Evolutionary conservation across 2,329 filamentous ascomycete species (phyloP), one percentile per base, ranked within the genome.

Genomic region (Neonectria magnoliae): DNA sequence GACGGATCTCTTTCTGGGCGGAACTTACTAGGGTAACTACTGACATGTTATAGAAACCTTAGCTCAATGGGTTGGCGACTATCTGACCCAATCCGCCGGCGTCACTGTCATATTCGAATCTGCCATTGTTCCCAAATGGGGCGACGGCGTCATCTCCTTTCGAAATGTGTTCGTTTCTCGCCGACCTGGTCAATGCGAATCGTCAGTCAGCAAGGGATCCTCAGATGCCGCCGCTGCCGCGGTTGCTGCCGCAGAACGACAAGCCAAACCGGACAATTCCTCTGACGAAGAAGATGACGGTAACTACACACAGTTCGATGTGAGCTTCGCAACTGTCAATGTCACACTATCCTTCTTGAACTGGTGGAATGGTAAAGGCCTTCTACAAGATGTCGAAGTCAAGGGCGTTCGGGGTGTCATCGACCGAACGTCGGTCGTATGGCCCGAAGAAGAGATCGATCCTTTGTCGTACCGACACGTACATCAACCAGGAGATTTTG

Each of bases 341-440:
- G 95, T 99, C 45, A 98, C 95, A 0, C 79, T 99, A 27, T 99
- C 96, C 0, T 98, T 99, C 72, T 86, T 94, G n/a, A 98, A 98
- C 77, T 99, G 96, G 96, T 97, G 97, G 88, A 98, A 97, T 72
- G 95, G 96, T 22, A 98, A 95, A 78, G 96, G 96, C 0, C 85
- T 97, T 6, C 83, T 99, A 9, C 91, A 93, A 72, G 93, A 98
- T 76, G 96, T 99, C 45, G 94, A 98, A 76, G 91, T 99, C 57
- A 96, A 94, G 75, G 96, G 96, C 5, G 92, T 99, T 31, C 88
- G 96, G 64, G 96, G 96, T 22, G 93, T 98, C 5, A 86, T 99
- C 48, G 96, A 99, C 79, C 88, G 96, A 64, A 97, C 94, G 1
- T 91, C 90, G 51, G 92, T 99, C 2, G 82, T 85, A 61, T 96